These are phyloP conservation scores for Vaccinium corymbosum DNA, from an alignment of 148 eudicot genomes.

Conservation along the genomic window DNA sequence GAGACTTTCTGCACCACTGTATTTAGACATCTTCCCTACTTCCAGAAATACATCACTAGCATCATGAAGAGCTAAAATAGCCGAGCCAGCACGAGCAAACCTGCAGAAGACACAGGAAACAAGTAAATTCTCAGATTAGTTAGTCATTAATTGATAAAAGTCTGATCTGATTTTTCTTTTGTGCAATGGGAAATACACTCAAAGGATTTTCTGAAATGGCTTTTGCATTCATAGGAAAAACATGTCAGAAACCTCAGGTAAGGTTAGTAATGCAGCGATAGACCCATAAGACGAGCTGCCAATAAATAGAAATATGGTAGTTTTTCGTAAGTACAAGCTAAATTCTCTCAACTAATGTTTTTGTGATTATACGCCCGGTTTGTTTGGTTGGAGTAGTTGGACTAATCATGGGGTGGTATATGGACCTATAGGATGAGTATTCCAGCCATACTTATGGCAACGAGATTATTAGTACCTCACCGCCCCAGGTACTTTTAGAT, in stretches of 20 bases:
- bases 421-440: neutral
- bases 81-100: constrained; percentile 84
- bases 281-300: neutral
- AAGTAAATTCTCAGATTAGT: neutral
- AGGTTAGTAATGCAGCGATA: neutral
- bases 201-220: neutral
- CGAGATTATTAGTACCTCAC: neutral
- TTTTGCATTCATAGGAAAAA: neutral
- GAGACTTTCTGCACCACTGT: constrained; percentile 70
- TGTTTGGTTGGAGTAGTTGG: neutral
- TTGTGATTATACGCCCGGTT: neutral
- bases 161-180: neutral
- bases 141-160: neutral
- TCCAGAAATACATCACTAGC: constrained; percentile 94
- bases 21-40: constrained; percentile 94
- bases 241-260: neutral
- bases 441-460: neutral
- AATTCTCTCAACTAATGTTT: neutral
- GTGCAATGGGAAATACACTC: neutral
- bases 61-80: constrained; percentile 90
- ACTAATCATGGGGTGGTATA: neutral
- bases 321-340: constrained; percentile 1
- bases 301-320: neutral
- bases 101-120: constrained; percentile 36
- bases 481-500: neutral